A percentile compares a stretch with the other conserved stretches of the same genome.
Evolutionary conservation across 768 basidiomycete species (phyloP).

Genomic region (Clitopilus passeckerianus): DNA sequence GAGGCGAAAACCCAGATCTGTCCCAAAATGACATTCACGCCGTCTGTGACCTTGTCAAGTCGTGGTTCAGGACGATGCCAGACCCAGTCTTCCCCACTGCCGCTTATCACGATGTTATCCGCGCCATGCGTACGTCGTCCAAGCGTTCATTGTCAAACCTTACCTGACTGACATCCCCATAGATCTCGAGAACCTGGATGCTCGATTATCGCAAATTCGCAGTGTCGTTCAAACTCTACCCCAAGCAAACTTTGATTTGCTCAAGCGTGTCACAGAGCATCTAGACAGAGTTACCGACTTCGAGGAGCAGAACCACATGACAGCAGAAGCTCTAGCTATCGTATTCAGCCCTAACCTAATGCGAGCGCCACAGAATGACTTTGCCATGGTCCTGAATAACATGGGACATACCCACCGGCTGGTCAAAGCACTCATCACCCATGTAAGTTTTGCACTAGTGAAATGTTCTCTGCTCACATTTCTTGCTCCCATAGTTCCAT

Average conservation of each 20-base stretch:
- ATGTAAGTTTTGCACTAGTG: slow-evolving; percentile 41
- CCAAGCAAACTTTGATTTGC: slow-evolving; percentile 69
- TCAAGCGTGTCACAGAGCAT: slow-evolving; percentile 77
- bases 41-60: slow-evolving; percentile 78
- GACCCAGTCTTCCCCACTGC: slow-evolving; percentile 72
- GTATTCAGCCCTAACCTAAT: slow-evolving; percentile 82
- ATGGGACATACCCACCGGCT: slow-evolving; percentile 76
- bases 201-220: slow-evolving; percentile 60
- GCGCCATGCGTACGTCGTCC: slow-evolving; percentile 56
- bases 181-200: slow-evolving; percentile 70
- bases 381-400: slow-evolving; percentile 71
- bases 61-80: slow-evolving; percentile 81
- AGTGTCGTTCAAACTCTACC: slow-evolving; percentile 66
- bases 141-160: not conserved
- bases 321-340: slow-evolving; percentile 77
- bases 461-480: slow-evolving; percentile 1
- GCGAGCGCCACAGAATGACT: slow-evolving; percentile 74
- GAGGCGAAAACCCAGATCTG: slow-evolving; percentile 60
- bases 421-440: slow-evolving; percentile 71
- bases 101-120: slow-evolving; percentile 65
- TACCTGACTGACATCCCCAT: not conserved
- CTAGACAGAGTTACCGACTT: slow-evolving; percentile 88
- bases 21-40: slow-evolving; percentile 71
- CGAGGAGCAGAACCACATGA: slow-evolving; percentile 90
- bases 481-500: slow-evolving; percentile 37